Evolutionary conservation across 2,329 filamentous ascomycete species (phyloP).

Genomic region (Epichloe brachyelytri): DNA sequence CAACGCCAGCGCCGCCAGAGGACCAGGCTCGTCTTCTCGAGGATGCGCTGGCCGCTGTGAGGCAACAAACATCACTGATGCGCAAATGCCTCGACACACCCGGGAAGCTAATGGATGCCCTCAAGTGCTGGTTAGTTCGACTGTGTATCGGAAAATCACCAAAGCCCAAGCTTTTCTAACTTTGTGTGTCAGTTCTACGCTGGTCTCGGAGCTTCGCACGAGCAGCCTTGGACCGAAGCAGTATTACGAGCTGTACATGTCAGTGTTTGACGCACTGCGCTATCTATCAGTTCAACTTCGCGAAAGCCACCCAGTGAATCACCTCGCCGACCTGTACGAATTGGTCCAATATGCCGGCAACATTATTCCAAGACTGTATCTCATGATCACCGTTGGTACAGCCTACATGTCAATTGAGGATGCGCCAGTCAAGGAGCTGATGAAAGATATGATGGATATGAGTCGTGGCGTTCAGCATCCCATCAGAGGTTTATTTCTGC

Average conservation of each 20-base stretch:
- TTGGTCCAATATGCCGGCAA: conserved; percentile 97
- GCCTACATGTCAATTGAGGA: conserved; percentile 99
- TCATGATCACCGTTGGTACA: conserved; percentile 98
- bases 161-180: conserved; percentile 3
- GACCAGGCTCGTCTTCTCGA: conserved; percentile 88
- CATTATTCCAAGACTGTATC: conserved; percentile 87
- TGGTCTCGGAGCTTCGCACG: conserved; percentile 95
- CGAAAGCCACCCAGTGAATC: conserved; percentile 94
- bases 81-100: conserved; percentile 94
- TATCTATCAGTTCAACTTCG: conserved; percentile 93
- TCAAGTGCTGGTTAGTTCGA: conserved; percentile 86
- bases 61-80: conserved; percentile 95
- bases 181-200: conserved; percentile 58
- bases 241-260: conserved; percentile 99
- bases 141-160: not conserved
- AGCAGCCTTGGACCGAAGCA: conserved; percentile 97
- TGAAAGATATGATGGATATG: conserved; percentile 99
- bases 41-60: conserved; percentile 90
- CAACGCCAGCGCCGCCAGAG: conserved; percentile 52
- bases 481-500: conserved; percentile 83
- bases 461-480: conserved; percentile 95
- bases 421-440: conserved; percentile 97
- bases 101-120: conserved; percentile 97
- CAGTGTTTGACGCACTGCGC: conserved; percentile 93
- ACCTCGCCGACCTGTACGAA: conserved; percentile 95